Evolutionary conservation across 2,329 filamentous ascomycete species (phyloP), one percentile per base, ranked within the genome.

Genomic region (Ceratocystis harringtonii): DNA sequence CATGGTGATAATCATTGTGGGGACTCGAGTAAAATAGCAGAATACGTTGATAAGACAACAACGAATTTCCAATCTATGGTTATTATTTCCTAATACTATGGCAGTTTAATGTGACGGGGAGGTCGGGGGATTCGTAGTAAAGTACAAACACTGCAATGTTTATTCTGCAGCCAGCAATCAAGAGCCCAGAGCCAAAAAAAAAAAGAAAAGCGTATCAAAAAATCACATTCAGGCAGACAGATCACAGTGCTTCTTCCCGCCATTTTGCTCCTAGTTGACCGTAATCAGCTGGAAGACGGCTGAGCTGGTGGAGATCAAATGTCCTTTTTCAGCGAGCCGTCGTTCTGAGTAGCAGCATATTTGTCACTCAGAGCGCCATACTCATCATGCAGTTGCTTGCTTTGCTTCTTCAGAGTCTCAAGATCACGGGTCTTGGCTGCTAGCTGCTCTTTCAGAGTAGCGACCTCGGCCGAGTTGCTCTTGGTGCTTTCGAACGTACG

Each of bases 381-480:
- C 79, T 95, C 92, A 73, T 85, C 83, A 75, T 85, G 85, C 68
- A 97, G 81, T 63, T 89, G 89, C 74, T 89, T 84, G 69, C 86
- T 84, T 82, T 99, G 94, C 82, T 95, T 95, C 87, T 95, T 95
- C 71, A 97, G 79, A 66, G 84, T 89, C 77, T 88, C 84, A 70
- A 96, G 84, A 72, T 97, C 91, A 70, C 82, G 82, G 70, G 96
- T 88, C 79, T 91, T 92, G 75, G 84, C 81, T 68, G 85, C 84
- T 69, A 95, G 80, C 74, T 95, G 80, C 78, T 83, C 81, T 78
- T 80, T 84, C 68, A 92, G 81, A 66, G 77, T 76, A 64, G 81
- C 83, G 69, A 96, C 83, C 78, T 95, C 88, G 68, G 86, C 90
- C 67, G 88, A 80, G 68, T 72, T 75, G 45, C 79, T 72, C 80